Evolutionary conservation across 2,329 filamentous ascomycete species (phyloP).

Genomic region (Emergomyces pasteurianus): DNA sequence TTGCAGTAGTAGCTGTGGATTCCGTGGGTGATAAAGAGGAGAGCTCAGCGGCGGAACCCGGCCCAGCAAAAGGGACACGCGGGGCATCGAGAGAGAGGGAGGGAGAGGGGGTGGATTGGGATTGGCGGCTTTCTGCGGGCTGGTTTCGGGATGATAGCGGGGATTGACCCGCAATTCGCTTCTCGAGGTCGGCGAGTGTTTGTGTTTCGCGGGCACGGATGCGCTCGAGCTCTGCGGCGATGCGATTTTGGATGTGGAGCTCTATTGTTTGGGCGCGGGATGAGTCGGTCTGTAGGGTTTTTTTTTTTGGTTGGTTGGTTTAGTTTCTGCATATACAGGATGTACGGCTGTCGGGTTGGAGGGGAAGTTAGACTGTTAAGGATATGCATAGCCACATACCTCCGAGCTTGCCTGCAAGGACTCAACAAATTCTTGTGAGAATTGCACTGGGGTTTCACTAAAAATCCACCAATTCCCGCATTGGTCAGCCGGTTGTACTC

Average conservation of each 20-base stretch:
- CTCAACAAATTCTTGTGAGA: conserved; percentile 74
- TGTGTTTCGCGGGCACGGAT: conserved; percentile 59
- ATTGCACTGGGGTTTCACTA: conserved; percentile 51
- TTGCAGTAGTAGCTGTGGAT: conserved; percentile 12
- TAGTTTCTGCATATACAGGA: neutral
- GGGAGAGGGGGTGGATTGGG: conserved; percentile 12
- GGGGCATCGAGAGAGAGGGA: conserved; percentile 25
- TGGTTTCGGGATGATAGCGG: conserved; percentile 13
- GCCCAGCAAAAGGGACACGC: conserved; percentile 32
- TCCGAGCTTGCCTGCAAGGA: conserved; percentile 74
- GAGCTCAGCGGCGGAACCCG: conserved; percentile 17
- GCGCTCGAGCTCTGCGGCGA: conserved; percentile 71
- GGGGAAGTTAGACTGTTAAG: conserved; percentile 1
- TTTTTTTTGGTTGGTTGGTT: neutral
- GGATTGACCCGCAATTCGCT: conserved; percentile 33
- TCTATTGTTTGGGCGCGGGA: conserved; percentile 75
- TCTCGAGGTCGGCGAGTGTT: conserved; percentile 56
- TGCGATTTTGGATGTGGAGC: conserved; percentile 77
- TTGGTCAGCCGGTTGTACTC: conserved; percentile 7
- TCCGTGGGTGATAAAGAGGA: conserved; percentile 2
- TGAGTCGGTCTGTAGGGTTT: conserved; percentile 60
- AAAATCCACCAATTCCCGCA: conserved; percentile 21
- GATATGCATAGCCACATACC: conserved; percentile 41
- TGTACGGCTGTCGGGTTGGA: neutral
- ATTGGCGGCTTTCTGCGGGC: conserved; percentile 7